Evolutionary conservation across 192 early-diverging fungal genomes (phyloP), one percentile per base, ranked within the genome.

Genomic region (Backusella mclennaniae): DNA sequence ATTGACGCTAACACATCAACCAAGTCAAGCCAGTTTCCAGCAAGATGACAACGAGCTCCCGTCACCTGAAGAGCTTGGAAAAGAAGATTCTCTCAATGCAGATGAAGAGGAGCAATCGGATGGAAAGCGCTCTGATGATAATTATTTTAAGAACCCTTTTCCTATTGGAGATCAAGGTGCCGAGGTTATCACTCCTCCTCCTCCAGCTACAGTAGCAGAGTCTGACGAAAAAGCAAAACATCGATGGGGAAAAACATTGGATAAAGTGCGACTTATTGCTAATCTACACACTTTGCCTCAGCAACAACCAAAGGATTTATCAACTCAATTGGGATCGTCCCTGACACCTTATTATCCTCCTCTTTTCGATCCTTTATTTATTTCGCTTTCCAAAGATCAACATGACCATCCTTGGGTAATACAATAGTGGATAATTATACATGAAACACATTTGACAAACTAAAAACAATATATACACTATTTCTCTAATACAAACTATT

Each of bases 201-300:
- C 53, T 23, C 53, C 53, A 23, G 53, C n/a, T 26, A 7, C 8
- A 9, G 41, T 11, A 33, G 3, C 21, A 8, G 66, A 12, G 11
- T 36, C 35, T n/a, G 63, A 76, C 15, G n/a, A 17, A 17, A 76
- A 73, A 23, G 80, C 76, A 17, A 73, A 73, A 4, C 44, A 63
- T n/a, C 26, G 77, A 4, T 81, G 80, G 80, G 73, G 59, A 11
- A 81, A 81, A 23, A 81, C 80, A 26, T 46, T 81, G 21, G 80
- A 75, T 67, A 77, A 75, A 53, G 41, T 81, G 2, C 49, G 73
- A 21, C 44, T 81, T 0, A 71, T 81, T 23, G 42, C 68, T 26
- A 71, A 75, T 21, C 31, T 81, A 7, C 69, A 77, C 33, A 46
- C 75, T 38, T 44, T 31, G 0, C 67, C 41, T 38, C 31, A 67